Evolutionary conservation across 257 asterid species (phyloP), one percentile per base, ranked within the genome.

Genomic region (Handroanthus guayacan): DNA sequence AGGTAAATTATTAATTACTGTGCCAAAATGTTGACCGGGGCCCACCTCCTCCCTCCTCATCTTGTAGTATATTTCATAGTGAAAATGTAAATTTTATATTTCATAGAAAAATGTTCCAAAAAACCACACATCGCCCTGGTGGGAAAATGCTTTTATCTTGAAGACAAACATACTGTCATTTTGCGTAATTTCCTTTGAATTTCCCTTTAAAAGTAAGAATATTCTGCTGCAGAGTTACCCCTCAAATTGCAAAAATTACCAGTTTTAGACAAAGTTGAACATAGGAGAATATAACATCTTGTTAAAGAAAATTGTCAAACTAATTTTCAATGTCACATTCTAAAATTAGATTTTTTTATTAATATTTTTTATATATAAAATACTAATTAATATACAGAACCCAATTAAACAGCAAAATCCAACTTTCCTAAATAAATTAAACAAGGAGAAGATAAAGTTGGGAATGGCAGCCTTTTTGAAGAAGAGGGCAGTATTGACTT

Each of bases 401-500:
- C 11, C 47, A 67, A 48, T 18, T n/a, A 69, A 69, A 44, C 17
- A 54, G 75, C 43, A 5, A n/a, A 2, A 69, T 69, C 67, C 20
- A 55, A 37, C n/a, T 54, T 37, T 11, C 75, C 75, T 7, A 54
- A 78, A 52, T 18, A 61, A 44, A 75, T n/a, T 64, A 9, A 71
- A 56, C 37, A 76, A 25, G 1, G 31, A 25, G 31, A 25, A 25
- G 31, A 62, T 25, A 78, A 44, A 47, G 80, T 66, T n/a, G 41
- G 37, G 52, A 71, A n/a, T 66, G 69, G 75, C 80, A 72, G 79
- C 77, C 80, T 69, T 83, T 77, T 12, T 57, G 78, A 74, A 43
- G 64, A 8, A 2, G 80, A 67, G 84, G 86, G 80, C 82, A 77
- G 71, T 75, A 34, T 80, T 31, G 86, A 80, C 77, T 61, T 85